Percentiles rank a stretch among this genome's conserved stretches.
These are phyloP conservation scores for Epichloe gansuensis DNA, from an alignment of 2,329 filamentous ascomycete genomes.

Conservation along the genomic window DNA sequence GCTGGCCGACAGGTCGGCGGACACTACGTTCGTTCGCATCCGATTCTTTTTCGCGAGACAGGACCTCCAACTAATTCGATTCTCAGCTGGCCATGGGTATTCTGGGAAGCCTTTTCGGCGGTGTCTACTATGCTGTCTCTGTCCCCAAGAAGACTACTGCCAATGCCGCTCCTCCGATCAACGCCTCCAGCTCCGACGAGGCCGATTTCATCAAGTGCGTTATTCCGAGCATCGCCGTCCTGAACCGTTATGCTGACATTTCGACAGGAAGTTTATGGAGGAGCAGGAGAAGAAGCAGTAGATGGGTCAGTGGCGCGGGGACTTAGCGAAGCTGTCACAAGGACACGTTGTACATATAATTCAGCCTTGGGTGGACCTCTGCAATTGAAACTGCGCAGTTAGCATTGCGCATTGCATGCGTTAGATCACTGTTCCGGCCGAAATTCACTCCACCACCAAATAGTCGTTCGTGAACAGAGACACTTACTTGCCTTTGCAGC, in stretches of 20 bases:
- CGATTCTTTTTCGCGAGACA: constrained; percentile 4
- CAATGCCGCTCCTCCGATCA: constrained; percentile 43
- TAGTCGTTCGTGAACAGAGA: too few species aligned
- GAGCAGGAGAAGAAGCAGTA: constrained; percentile 31
- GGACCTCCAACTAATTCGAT: constrained; percentile 4
- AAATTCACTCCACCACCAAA: too few species aligned
- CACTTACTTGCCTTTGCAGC: too few species aligned
- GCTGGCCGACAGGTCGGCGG: constrained; percentile 48
- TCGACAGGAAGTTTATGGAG: constrained; percentile 27
- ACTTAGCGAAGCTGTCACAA: constrained; percentile 15
- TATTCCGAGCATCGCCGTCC: constrained; percentile 12
- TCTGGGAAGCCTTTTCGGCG: constrained; percentile 39
- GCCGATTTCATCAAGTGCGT: constrained; percentile 54
- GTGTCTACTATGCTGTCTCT: constrained; percentile 30
- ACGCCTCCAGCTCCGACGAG: constrained; percentile 49
- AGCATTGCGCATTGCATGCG: not conserved
- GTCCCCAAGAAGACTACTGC: constrained; percentile 34
- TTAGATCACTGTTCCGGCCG: not conserved
- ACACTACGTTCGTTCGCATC: constrained; percentile 40
- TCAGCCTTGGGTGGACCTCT: not conserved
- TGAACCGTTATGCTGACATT: not conserved
- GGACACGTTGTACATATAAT: constrained; percentile 22
- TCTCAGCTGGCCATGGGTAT: constrained; percentile 44
- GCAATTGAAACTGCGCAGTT: not conserved
- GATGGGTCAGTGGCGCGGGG: constrained; percentile 9